Evolutionary conservation across 306 rosid genomes (phyloP).

Genomic region (Casuarina equisetifolia): DNA sequence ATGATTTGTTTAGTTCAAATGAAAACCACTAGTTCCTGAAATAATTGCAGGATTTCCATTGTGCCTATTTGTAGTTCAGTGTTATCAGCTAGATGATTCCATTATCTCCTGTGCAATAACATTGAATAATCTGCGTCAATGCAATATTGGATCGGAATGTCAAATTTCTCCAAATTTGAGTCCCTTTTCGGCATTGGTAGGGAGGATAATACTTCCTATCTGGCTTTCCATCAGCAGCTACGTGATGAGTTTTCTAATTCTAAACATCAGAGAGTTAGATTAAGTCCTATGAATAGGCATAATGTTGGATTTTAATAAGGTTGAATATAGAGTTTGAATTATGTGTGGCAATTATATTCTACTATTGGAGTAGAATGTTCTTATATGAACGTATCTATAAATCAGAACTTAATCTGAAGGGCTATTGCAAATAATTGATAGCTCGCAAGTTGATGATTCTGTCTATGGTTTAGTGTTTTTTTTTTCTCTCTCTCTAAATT

Average conservation of each 20-base stretch:
- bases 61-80: not conserved
- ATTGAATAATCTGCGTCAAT: not conserved
- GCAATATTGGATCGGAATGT: not conserved
- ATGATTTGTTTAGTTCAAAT: not conserved
- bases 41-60: no score
- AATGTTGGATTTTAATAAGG: not conserved
- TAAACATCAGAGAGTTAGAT: not conserved
- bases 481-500: not conserved
- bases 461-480: not conserved
- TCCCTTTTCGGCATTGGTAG: not conserved
- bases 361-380: not conserved
- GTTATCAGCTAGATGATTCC: not conserved
- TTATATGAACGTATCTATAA: not conserved
- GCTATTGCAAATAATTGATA: conserved; percentile 4
- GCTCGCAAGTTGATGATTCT: conserved; percentile 18
- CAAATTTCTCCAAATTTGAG: not conserved
- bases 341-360: not conserved
- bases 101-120: not conserved
- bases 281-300: not conserved
- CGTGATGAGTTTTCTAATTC: not conserved
- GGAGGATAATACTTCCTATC: not conserved
- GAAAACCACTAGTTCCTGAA: not conserved
- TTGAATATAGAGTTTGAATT: not conserved
- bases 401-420: conserved; percentile 13
- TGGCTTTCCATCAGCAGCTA: not conserved